Base-by-base conservation (phyloP, 2,329 filamentous ascomycete genomes). In the Cordyceps tenuipes region DNA sequence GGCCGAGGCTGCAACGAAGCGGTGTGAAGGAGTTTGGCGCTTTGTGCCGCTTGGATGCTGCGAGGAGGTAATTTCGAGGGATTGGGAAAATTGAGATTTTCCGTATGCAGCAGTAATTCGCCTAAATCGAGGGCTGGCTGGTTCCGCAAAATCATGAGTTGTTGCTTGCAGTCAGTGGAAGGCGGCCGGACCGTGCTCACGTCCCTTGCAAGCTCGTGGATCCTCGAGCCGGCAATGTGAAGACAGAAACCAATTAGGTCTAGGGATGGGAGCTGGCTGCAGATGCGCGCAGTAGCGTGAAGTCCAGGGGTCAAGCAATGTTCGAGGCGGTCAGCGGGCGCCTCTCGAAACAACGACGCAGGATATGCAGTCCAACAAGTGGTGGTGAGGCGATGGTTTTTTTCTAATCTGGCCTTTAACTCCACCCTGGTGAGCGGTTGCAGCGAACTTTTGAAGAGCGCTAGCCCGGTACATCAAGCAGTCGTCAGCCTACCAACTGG, bases 61-160 rank as follows among this genome's bases (percentile, higher is more conserved):
- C 49, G 54, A 26, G 46, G 46, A 34, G 2, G 26, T 23, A 57
- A 41, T 36, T 47, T 39, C 15, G 29, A 23, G 23, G 3, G 47
- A 15, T 5, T 36, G 3, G 19, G 34, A 21, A 41, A 19, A 41
- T 31, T 57, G 39, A 41, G 26, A 31, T 29, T 29, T 57, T 43
- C 44, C 34, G 34, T 23, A 47, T 36, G 34, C 34, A 46, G 9
- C 53, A 56, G 15, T n/a, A 47, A 56, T 56, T 57, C 46, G 47
- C n/a, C 44, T 50, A 36, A 36, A 3, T 36, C 10, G 34, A 41
- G 9, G 36, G 21, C 46, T 21, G 29, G 36, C 34, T 9, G 19
- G 23, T 47, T 53, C 57, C 57, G 49, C 57, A 23, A 44, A 52
- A 53, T 59, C 49, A 49, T 53, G 56, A 59, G 48, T 49, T 49